Conservation (phyloP, 1,139 yeast genomes). For the Saccharomycopsis crataegensis region DNA sequence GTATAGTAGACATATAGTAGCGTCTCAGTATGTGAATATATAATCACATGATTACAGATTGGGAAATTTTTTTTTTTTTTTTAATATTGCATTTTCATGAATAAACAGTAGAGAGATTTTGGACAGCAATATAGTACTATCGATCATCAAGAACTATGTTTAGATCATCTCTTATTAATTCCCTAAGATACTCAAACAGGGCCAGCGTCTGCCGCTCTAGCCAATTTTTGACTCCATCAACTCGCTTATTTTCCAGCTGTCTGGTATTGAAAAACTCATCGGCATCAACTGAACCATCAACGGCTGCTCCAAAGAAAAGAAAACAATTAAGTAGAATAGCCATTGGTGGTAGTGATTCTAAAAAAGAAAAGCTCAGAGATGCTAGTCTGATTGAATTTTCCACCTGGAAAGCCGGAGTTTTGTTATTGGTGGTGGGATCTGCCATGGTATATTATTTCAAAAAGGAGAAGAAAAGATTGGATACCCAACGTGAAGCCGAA, state of each 20-base stretch:
- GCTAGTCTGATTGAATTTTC: conserved; percentile 53
- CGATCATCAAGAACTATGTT: too few species aligned
- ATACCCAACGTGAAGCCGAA: conserved; percentile 72
- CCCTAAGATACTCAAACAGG: too few species aligned
- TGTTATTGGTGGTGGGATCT: conserved; percentile 63
- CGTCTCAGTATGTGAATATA: too few species aligned
- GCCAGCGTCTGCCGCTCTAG: too few species aligned
- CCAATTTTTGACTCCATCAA: background rate
- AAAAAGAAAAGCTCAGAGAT: conserved; percentile 29
- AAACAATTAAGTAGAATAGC: conserved; percentile 48
- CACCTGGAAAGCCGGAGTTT: conserved; percentile 77
- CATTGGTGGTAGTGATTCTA: conserved; percentile 42
- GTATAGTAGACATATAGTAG: too few species aligned
- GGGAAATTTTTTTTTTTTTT: too few species aligned
- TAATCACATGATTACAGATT: too few species aligned
- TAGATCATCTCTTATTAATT: too few species aligned
- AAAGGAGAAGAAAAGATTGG: conserved; percentile 64
- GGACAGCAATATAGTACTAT: too few species aligned
- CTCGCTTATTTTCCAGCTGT: background rate
- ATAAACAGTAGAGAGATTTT: too few species aligned
- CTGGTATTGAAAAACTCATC: background rate
- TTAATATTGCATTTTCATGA: too few species aligned
- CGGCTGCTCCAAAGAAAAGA: conserved; percentile 22
- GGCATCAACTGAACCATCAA: background rate
- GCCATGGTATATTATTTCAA: conserved; percentile 63